Percentiles rank a stretch among this genome's conserved stretches.
Evolutionary conservation across 1,284 basidiomycete genomes (phyloP).

Genomic region (Puccinia brachypodii): DNA sequence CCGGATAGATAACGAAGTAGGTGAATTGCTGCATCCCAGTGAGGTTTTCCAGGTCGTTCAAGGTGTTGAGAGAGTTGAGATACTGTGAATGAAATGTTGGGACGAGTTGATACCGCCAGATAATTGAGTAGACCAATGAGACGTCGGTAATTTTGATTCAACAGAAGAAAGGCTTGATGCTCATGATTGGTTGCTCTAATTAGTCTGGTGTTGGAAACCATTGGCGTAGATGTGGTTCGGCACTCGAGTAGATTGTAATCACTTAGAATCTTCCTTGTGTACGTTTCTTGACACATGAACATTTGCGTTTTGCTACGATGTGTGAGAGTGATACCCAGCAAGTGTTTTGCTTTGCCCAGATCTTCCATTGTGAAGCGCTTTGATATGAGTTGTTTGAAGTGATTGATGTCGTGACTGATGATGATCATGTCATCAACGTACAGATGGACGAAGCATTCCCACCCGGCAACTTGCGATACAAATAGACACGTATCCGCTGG

Average conservation of each 20-base stretch:
- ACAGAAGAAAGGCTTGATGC: background rate
- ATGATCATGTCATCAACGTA: constrained; percentile 9
- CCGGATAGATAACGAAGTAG: background rate
- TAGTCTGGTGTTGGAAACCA: background rate
- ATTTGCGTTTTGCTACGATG: background rate
- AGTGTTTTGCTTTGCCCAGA: background rate
- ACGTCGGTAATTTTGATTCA: background rate
- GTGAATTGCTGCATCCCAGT: background rate
- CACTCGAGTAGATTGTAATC: background rate
- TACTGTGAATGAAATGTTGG: constrained; percentile 5
- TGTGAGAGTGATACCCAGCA: constrained; percentile 1
- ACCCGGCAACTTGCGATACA: background rate
- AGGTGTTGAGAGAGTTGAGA: constrained; percentile 13
- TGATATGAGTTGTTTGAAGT: background rate
- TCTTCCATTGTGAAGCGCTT: background rate
- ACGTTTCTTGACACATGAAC: background rate
- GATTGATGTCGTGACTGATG: background rate
- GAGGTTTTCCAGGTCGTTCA: background rate
- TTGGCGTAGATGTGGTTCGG: background rate
- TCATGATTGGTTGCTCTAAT: background rate
- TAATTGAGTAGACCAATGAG: constrained; percentile 12
- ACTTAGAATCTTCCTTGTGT: background rate
- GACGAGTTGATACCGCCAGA: background rate
- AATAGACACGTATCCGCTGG: constrained; percentile 9
- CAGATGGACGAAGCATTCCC: constrained; percentile 15